Base-by-base conservation (phyloP, 306 rosid genomes). In the Lagenaria siceraria region DNA sequence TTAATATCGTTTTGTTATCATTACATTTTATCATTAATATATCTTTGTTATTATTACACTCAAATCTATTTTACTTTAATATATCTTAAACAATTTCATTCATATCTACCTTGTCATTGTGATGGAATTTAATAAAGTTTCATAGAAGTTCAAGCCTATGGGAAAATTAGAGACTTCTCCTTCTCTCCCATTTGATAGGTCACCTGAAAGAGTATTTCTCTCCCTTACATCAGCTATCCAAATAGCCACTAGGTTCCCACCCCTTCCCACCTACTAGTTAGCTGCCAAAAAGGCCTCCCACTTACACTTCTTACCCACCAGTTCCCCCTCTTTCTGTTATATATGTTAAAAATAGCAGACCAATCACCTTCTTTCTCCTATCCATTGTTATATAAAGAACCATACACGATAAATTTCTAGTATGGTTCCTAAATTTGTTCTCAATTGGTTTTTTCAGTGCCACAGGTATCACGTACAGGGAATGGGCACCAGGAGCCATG, bases 401-500 rank as follows among this genome's bases (percentile, higher is more conserved):
- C 13, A 29, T n/a, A 24, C 35, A 43, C 8, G 15, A 59, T 58
- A 18, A 42, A 17, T 25, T 29, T 2, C 74, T 76, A 10, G 61
- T 64, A 43, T 63, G 58, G 55, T 66, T 71, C 46, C 84, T 80
- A 58, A 82, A 78, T 68, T 36, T 82, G 55, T 17, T 78, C 78
- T 76, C 54, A 78, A 74, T 83, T 83, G 78, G 71, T 72, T 64
- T 17, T 79, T 84, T 80, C 97, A 95, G 98, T 81, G 83, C 92
- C 62, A 80, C 89, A 36, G 98, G 98, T 82, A 88, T 95, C 81
- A 90, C 96, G 68, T 95, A 92, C 81, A 84, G 97, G 77, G 98
- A 95, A 84, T 95, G 98, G 98, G 98, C 98, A 38, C 98, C 98
- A 60, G 98, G 89, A 79, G 98, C 98, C 72, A 90, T 81, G 98